Base-by-base conservation (phyloP, 306 rosid species). In the Castanopsis chinensis region DNA sequence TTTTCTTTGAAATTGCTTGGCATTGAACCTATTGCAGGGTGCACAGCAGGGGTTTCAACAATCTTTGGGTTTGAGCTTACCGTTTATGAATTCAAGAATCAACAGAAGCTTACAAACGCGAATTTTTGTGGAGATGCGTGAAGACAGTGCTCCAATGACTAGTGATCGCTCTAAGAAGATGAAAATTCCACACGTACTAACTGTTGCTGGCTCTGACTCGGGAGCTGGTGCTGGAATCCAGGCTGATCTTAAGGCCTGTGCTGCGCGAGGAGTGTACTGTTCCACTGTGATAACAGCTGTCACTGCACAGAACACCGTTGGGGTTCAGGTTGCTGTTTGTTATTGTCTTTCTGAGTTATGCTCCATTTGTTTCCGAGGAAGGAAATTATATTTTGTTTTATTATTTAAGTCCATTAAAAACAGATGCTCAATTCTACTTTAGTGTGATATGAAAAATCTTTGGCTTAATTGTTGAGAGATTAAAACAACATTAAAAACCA, bases 151-250 rank as follows among this genome's bases (percentile, higher is more conserved):
- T 79, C 73, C 80, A 25, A 20, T 55, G 52, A 30, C 85, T 41
- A 79, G 32, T 20, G 73, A 77, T 51, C 59, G 23, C 5, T 75
- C 83, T 41, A 72, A 83, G 41, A 63, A 83, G 41, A 58, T 27
- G 63, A 85, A 85, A 71, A 80, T 88, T 80, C 95, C 97, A 2
- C 97, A 91, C 73, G 95, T 94, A 6, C 75, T 94, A 74, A 85
- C 89, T 17, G 92, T 92, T 68, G 99, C 97, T 64, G 97, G 97
- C 61, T 94, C 97, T 14, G 99, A 94, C 77, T 94, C 97, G 14
- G 97, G 97, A 28, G 92, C 87, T 13, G 99, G 99, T 33, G 97
- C 97, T 41, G 99, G 99, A 78, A 92, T 94, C 71, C 99, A 94
- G 86, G 97, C 99, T 0, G 99, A 94, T 67, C 89, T 94, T 2